Conservation (phyloP, 768 basidiomycete genomes). For the Psilocybe tampanensis region DNA sequence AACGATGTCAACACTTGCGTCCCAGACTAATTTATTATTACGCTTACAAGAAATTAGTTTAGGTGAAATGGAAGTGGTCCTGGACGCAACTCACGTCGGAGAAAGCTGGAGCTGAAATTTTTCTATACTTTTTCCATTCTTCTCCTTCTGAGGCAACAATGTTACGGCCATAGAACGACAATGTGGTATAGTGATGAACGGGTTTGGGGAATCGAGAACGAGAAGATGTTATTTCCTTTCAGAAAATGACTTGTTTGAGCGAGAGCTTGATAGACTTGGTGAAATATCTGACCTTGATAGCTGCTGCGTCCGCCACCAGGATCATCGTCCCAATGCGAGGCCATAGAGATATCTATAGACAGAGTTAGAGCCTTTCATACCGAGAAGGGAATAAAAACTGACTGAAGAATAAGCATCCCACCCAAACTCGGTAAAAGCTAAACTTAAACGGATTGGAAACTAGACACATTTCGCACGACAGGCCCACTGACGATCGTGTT, state of each 20-base stretch:
- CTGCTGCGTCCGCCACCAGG: constrained; percentile 39
- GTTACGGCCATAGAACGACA: constrained; percentile 59
- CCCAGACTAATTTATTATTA: constrained; percentile 52
- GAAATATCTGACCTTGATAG: constrained; percentile 36
- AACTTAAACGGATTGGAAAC: not conserved
- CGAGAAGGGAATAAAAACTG: constrained; percentile 1
- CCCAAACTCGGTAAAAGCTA: constrained; percentile 34
- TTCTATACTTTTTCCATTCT: constrained; percentile 67
- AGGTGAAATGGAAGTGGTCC: not conserved
- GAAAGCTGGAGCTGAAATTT: constrained; percentile 66
- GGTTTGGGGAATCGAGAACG: constrained; percentile 62
- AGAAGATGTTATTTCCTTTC: constrained; percentile 51
- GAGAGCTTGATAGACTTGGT: not conserved
- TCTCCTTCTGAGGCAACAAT: constrained; percentile 67
- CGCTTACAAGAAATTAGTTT: constrained; percentile 27
- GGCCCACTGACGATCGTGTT: constrained; percentile 30
- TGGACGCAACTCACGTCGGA: constrained; percentile 47
- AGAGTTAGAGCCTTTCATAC: not conserved
- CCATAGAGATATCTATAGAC: constrained; percentile 26
- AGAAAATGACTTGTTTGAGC: not conserved
- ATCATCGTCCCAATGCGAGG: constrained; percentile 25
- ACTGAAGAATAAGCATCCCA: constrained; percentile 40
- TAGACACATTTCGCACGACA: not conserved
- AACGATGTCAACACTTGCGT: constrained; percentile 44
- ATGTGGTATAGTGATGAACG: constrained; percentile 41